Evolutionary conservation across 139 green algal species (phyloP).

Genomic region (Tetratostichococcus sp.): DNA sequence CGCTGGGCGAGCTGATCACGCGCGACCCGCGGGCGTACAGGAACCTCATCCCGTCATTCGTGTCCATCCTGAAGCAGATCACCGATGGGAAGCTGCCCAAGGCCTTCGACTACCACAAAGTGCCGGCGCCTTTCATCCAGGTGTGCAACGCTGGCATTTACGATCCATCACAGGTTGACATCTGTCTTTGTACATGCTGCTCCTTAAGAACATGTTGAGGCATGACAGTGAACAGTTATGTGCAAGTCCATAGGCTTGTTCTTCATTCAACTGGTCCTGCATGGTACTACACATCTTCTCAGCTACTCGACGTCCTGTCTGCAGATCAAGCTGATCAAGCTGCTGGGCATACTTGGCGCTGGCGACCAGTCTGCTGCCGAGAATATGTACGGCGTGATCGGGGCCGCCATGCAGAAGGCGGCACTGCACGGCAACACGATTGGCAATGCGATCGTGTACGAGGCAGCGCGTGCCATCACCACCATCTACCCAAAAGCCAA

Average conservation of each 20-base stretch:
- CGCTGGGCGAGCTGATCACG: slow-evolving; percentile 71
- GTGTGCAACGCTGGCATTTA: slow-evolving; percentile 28
- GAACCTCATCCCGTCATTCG: slow-evolving; percentile 87
- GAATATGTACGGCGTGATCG: slow-evolving; percentile 86
- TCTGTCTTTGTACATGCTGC: no score
- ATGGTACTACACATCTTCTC: no score
- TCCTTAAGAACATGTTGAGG: no score
- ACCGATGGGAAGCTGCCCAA: slow-evolving; percentile 85
- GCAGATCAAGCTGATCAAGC: slow-evolving; percentile 90
- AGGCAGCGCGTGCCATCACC: slow-evolving; percentile 83
- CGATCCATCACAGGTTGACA: background rate
- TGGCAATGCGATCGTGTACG: slow-evolving; percentile 88
- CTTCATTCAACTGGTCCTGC: no score
- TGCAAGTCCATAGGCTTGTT: no score
- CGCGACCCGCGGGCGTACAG: slow-evolving; percentile 65
- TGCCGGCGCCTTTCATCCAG: slow-evolving; percentile 97
- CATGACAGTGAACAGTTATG: no score
- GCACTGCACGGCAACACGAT: slow-evolving; percentile 59
- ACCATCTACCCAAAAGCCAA: slow-evolving; percentile 82
- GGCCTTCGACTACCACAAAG: slow-evolving; percentile 90
- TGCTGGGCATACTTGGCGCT: slow-evolving; percentile 77
- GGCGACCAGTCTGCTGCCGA: slow-evolving; percentile 69
- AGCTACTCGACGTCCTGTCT: no score
- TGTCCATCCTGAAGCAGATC: slow-evolving; percentile 94
- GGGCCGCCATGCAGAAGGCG: slow-evolving; percentile 40